phyloP scores from a whole-genome alignment of 257 asterid genomes.

The Penstemon davidsonii region DNA sequence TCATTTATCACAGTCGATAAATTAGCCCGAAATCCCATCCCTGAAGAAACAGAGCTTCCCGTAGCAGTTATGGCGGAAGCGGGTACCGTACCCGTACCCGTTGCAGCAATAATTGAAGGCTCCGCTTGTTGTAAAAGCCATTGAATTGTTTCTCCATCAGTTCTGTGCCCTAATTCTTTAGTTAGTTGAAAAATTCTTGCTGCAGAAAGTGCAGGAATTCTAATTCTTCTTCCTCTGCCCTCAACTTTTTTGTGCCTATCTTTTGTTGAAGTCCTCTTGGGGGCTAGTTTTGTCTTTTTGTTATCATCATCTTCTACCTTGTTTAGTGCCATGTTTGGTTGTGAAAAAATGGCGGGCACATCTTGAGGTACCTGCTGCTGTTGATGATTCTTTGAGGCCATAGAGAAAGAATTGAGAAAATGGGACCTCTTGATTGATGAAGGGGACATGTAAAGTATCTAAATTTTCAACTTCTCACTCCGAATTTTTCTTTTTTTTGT shows the following conservation, averaged over 20 bases:
- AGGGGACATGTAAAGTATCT: conserved; percentile 38
- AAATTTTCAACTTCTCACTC: conserved; percentile 23
- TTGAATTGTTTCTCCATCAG: conserved; percentile 76
- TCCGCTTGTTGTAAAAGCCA: conserved; percentile 78
- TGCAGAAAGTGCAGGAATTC: conserved; percentile 72
- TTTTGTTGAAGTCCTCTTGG: conserved; percentile 59
- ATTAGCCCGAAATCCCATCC: conserved; percentile 34
- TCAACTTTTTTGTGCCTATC: conserved; percentile 75
- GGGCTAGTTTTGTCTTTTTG: conserved; percentile 41
- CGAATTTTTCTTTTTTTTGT: neutral
- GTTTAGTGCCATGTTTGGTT: conserved; percentile 55
- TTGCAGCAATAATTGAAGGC: conserved; percentile 67
- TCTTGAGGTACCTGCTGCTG: conserved; percentile 29
- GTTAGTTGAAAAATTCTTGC: conserved; percentile 74
- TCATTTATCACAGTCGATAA: conserved; percentile 29
- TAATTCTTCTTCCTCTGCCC: conserved; percentile 66
- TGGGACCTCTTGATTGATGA: conserved; percentile 53
- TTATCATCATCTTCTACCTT: conserved; percentile 26
- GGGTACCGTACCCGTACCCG: conserved; percentile 73
- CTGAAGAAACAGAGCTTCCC: conserved; percentile 43
- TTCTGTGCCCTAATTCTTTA: conserved; percentile 60
- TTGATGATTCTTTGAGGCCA: neutral
- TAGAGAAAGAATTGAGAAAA: conserved; percentile 17
- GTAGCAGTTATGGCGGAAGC: conserved; percentile 49
- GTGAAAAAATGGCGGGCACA: conserved; percentile 48